Evolutionary conservation across 1,284 basidiomycete species (phyloP), one percentile per base, ranked within the genome.

Genomic region (Phellopilus nigrolimitatus): DNA sequence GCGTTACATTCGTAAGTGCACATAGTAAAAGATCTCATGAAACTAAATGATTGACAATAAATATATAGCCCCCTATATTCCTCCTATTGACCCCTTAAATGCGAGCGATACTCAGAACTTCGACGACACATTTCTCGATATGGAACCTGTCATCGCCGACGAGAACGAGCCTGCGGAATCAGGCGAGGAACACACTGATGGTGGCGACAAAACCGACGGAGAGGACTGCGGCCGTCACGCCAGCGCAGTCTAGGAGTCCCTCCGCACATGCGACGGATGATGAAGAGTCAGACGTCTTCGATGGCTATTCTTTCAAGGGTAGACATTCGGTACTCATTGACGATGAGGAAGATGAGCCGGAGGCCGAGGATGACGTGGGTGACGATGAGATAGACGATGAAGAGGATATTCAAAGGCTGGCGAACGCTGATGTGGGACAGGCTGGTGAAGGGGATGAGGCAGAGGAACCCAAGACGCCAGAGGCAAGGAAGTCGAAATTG

Each of bases 21-120:
- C n/a, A n/a, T n/a, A n/a, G n/a, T n/a, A n/a, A n/a, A n/a, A n/a
- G n/a, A n/a, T n/a, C n/a, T n/a, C n/a, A n/a, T n/a, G n/a, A n/a
- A n/a, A n/a, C n/a, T n/a, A n/a, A n/a, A n/a, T n/a, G n/a, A 15
- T 39, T 34, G 25, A 48, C 19, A 8, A 42, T 2, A 56, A 15
- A 54, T 36, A 47, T 47, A 10, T 57, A 90, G 93, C 95, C 62
- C 95, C 95, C n/a, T 95, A 97, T 75, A 91, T 95, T 60, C 94
- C 95, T 17, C 86, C 90, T 15, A 91, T 95, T 62, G 91, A 98
- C 65, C 91, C 92, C 5, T 80, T 82, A 41, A 91, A 97, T 67
- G 93, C 94, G 59, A 87, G 85, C 63, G 95, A 99, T 78, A 95
- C 91, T 57, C 91, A 93, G 67, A 97, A 98, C 70, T 99, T 98